Base-by-base conservation (phyloP, 306 rosid species). In the Herpetospermum pedunculosum region DNA sequence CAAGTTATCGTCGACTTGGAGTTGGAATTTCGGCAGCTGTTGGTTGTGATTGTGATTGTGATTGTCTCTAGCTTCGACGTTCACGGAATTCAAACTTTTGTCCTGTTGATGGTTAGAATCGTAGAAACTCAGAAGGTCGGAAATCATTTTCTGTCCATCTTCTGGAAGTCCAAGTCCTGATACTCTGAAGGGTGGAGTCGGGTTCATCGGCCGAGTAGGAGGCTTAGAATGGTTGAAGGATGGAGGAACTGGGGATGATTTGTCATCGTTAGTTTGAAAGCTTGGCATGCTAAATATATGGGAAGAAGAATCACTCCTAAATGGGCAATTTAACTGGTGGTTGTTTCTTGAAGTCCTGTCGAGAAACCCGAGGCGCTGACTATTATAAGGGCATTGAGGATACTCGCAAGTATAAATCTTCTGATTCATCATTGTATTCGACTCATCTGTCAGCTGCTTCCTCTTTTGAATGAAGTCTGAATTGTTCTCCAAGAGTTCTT, bases 121-220 rank as follows among this genome's bases (percentile, higher is more conserved):
- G 46, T 85, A 85, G 65, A 75, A 74, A 28, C 83, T 78, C 84
- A 85, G 76, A 30, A 85, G 85, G 4, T 85, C 84, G 0, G 85
- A 71, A 25, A 85, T 85, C 84, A 77, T 79, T 74, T 85, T 83
- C 80, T 81, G 87, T 23, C 82, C 89, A 58, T 85, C 82, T 28
- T 85, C 87, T 0, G 87, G 82, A 64, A 83, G 82, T 12, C 79
- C 84, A 8, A 74, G 77, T 13, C 80, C 82, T 2, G 83, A 65
- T 19, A 70, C 80, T 41, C 62, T 47, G 25, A 52, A 58, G 25
- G 78, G 64, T 52, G 65, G 58, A 25, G 80, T n/a, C 47, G 26
- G 81, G 78, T 32, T 69, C 50, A 68, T 18, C 0, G 75, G 59
- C 44, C 77, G 76, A 18, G 64, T 41, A 54, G 73, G 70, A 18